Percentiles rank a stretch among this genome's conserved stretches.
phyloP scores from a whole-genome alignment of 1,284 basidiomycete species.

The Taiwanofungus camphoratus region DNA sequence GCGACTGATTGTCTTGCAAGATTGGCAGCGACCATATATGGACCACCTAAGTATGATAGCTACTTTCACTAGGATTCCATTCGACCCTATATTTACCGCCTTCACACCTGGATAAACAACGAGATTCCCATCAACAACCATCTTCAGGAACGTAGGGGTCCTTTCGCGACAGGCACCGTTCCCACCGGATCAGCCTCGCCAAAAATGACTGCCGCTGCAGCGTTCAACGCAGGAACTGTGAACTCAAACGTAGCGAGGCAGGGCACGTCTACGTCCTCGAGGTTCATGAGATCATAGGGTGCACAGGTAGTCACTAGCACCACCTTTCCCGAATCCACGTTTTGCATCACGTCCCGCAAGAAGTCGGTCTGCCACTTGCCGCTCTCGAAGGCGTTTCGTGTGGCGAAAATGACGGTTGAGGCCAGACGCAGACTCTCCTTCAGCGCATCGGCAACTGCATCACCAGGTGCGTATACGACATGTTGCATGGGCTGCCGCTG shows the following conservation, averaged over 20 bases:
- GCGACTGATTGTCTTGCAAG: no score
- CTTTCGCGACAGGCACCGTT: slow-evolving; percentile 32
- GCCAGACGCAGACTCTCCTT: slow-evolving; percentile 19
- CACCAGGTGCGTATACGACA: slow-evolving; percentile 37
- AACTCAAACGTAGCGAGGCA: slow-evolving; percentile 53
- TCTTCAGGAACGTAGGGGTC: no score
- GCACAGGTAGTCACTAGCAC: slow-evolving; percentile 53
- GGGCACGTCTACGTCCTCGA: slow-evolving; percentile 18
- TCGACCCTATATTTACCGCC: no score
- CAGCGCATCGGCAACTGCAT: slow-evolving; percentile 18
- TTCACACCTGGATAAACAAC: no score
- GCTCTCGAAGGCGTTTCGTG: slow-evolving; percentile 48
- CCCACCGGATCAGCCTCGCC: slow-evolving; percentile 33
- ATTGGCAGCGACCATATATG: no score
- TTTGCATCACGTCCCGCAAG: slow-evolving; percentile 30
- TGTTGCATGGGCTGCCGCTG: slow-evolving; percentile 34
- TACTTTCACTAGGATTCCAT: no score
- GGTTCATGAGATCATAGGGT: slow-evolving; percentile 47
- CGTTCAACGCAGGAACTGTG: slow-evolving; percentile 43
- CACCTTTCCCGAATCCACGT: slow-evolving; percentile 24
- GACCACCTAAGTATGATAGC: no score
- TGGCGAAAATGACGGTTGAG: slow-evolving; percentile 44
- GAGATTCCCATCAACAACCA: no score
- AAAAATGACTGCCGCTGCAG: slow-evolving; percentile 39
- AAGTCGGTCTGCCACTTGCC: slow-evolving; percentile 48